These are phyloP conservation scores for Chlamydomonas schloesseri DNA, from an alignment of 139 green algal species.

Conservation along the genomic window DNA sequence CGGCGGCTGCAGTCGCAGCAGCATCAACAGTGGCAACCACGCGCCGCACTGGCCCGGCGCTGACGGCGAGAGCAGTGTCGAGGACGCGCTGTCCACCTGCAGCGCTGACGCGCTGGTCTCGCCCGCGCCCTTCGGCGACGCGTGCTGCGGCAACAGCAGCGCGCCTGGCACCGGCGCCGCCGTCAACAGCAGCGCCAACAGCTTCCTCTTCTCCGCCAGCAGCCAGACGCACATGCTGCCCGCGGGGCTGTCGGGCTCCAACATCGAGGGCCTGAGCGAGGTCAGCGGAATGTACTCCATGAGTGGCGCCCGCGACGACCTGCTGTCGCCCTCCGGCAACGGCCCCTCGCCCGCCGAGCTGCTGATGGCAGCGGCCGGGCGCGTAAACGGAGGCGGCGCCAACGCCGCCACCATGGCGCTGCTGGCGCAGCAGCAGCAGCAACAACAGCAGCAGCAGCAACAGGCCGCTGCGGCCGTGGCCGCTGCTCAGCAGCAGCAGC, in stretches of 20 bases:
- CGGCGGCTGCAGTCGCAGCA: conserved; percentile 9
- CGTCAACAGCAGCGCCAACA: not conserved
- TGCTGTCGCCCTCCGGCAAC: not conserved
- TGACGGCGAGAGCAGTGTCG: not conserved
- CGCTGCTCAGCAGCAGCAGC: not conserved
- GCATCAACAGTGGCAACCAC: conserved; percentile 13
- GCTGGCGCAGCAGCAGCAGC: conserved; percentile 12
- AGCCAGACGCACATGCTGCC: too few relatives aligned
- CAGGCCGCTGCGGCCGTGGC: not conserved
- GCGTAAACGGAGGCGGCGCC: not conserved
- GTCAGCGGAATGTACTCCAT: not conserved
- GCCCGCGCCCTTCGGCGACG: conserved; percentile 15
- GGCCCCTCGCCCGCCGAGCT: not conserved
- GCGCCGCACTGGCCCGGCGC: not conserved
- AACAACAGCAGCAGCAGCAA: conserved; percentile 7
- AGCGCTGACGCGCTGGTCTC: not conserved
- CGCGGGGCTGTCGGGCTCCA: too few relatives aligned
- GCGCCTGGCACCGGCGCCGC: not conserved
- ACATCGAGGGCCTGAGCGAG: too few relatives aligned
- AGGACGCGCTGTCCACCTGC: conserved; percentile 16
- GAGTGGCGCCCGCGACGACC: not conserved
- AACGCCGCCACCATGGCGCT: not conserved
- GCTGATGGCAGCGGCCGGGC: not conserved
- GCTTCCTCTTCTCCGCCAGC: conserved; percentile 1
- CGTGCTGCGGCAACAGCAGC: not conserved